Conservation (phyloP, 2,329 filamentous ascomycete species). For the Arthrobotrys conoides region DNA sequence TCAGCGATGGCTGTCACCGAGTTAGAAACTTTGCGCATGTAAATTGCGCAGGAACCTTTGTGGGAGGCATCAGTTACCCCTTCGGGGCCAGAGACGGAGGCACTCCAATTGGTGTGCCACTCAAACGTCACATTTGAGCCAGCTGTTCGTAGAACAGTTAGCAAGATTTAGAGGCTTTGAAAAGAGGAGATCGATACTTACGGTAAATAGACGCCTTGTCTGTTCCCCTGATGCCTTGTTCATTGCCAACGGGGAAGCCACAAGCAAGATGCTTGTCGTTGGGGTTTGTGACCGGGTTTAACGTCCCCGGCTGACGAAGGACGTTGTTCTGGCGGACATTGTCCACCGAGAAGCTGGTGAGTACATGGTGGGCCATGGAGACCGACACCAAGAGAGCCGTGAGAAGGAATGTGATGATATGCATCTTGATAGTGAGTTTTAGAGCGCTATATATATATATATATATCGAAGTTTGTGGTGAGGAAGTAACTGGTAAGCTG, state of each 20-base stretch:
- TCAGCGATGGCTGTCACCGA: constrained; percentile 30
- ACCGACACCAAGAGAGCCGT: not conserved
- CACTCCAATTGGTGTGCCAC: constrained; percentile 54
- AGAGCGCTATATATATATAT: constrained; percentile 14
- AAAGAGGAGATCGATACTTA: constrained; percentile 6
- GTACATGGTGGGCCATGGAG: constrained; percentile 34
- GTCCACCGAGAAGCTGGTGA: constrained; percentile 43
- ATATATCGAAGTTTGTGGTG: not conserved
- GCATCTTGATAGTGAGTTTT: constrained; percentile 15
- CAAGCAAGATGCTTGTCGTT: constrained; percentile 33
- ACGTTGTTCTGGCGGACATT: constrained; percentile 38
- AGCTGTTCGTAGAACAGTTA: constrained; percentile 31
- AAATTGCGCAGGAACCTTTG: constrained; percentile 52
- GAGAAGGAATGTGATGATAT: not conserved
- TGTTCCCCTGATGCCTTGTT: constrained; percentile 29
- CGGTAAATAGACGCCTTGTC: constrained; percentile 26
- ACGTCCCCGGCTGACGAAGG: constrained; percentile 49
- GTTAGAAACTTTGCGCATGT: constrained; percentile 46
- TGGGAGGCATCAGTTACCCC: constrained; percentile 49
- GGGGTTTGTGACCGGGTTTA: constrained; percentile 34
- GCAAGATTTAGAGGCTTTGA: not conserved
- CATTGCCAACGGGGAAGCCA: constrained; percentile 30
- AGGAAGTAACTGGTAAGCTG: not conserved
- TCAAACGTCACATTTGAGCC: constrained; percentile 50
- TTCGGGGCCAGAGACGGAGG: constrained; percentile 29